Base-by-base conservation (phyloP, 805 yeast species). In the Blastobotrys terrestris region DNA sequence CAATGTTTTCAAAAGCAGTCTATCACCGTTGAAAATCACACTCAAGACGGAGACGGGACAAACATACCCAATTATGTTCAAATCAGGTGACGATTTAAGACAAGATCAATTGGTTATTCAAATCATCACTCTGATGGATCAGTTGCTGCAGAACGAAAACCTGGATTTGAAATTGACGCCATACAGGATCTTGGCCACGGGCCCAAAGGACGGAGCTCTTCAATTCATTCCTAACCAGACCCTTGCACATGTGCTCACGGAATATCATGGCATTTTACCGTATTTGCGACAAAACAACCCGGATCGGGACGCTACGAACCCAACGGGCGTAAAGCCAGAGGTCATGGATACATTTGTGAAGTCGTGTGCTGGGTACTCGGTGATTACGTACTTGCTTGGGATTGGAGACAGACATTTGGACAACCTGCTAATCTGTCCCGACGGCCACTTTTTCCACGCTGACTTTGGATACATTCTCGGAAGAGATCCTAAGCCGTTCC, bases 81-180 rank as follows among this genome's bases (percentile, higher is more conserved):
- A 94, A 67, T 86, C 87, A 49, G 99, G 99, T 13, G 99, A 87
- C 67, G 99, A 94, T 66, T 74, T 94, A 49, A 75, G 98, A 55
- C 99, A 94, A 67, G 99, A 94, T 72, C 99, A 94, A 67, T 77
- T 94, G 58, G 95, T 94, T n/a, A 86, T 90, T 48, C 99, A 94
- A 67, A 88, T 94, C 56, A 87, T 94, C 53, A 79, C 84, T 53
- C 72, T 94, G 54, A 94, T 94, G 96, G 96, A 94, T 65, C 88
- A 82, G 64, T 77, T 94, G 44, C 70, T 94, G 50, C 81, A 85
- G 57, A 87, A 87, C 65, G 99, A 94, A 64, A 94, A 94, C 64
- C 81, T 94, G 53, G 97, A 94, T 67, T 73, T 94, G 64, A 81
- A 80, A 64, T 75, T 94, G 50, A 87, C 88, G 2, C 98, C 99